Conservation (phyloP, 108 stramenopile genomes). For the Skeletonema tropicum region DNA sequence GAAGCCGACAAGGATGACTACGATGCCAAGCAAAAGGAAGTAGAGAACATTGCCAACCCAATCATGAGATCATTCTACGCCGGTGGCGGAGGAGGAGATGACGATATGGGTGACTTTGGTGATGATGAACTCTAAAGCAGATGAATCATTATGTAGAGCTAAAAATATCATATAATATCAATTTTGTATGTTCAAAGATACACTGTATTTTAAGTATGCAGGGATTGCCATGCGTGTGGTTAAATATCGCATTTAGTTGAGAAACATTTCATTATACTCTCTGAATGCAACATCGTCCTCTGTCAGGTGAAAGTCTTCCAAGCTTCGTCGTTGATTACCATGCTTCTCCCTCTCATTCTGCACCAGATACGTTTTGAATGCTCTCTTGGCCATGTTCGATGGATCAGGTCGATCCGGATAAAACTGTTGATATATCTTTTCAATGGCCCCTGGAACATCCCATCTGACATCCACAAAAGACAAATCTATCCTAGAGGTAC, state of each 20-base stretch:
- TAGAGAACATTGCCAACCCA: slow-evolving; percentile 75
- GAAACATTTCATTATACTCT: neutral
- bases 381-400: neutral
- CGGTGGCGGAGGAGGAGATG: slow-evolving; percentile 23
- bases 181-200: too few species aligned
- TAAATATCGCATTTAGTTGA: neutral
- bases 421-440: neutral
- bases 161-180: too few species aligned
- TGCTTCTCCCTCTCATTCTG: slow-evolving; percentile 3
- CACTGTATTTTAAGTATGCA: too few species aligned
- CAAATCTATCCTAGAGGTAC: neutral
- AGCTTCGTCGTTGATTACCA: neutral
- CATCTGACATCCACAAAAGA: neutral
- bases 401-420: neutral
- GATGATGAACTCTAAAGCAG: slow-evolving; percentile 73
- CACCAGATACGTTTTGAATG: neutral
- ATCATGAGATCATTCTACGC: slow-evolving; percentile 52
- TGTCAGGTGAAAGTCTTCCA: neutral
- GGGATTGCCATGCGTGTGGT: too few species aligned
- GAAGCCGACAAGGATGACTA: slow-evolving; percentile 74
- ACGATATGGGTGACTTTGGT: slow-evolving; percentile 65
- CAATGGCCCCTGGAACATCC: neutral
- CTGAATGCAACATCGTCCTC: neutral
- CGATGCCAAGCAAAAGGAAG: slow-evolving; percentile 73
- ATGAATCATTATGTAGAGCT: too few species aligned